Base-by-base conservation (phyloP, 139 green algal species). In the Bryopsis sp. region DNA sequence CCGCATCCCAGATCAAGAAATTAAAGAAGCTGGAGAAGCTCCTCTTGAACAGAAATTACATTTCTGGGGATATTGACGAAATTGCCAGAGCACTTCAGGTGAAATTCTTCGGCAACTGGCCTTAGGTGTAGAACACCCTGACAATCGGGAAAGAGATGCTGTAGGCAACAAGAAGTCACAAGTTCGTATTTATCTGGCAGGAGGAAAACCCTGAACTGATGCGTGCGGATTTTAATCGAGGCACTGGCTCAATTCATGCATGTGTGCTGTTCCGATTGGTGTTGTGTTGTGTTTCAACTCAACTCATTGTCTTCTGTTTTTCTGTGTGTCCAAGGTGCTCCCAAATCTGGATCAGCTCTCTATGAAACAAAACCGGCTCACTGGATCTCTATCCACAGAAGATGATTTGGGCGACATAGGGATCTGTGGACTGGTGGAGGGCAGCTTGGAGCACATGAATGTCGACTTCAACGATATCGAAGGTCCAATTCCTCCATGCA, bases 21-120 rank as follows among this genome's bases (percentile, higher is more conserved):
- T 57, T 69, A 24, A 19, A 50, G 22, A 54, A 37, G 5, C 37
- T 69, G 62, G 35, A 57, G 35, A 69, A 69, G 37, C 7, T 69
- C 19, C 8, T n/a, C 8, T 22, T 69, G 35, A 32, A n/a, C 4
- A 6, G n/a, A 3, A 69, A 69, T 35, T 4, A 4, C 11, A 35
- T 69, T 8, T 34, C 35, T 33, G 62, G 62, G 7, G 26, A 69
- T 22, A 35, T 69, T 22, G 8, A 47, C 3, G 35, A 69, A 3
- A 69, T 69, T 65, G 26, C 58, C 22, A 6, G 24, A 43, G 6
- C 28, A 31, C 24, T 65, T 11, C 6, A 61, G 50, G 50, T 61
- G 22, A n/a, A n/a, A n/a, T n/a, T n/a, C n/a, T n/a, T n/a, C 15
- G 22, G 50, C 50, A 33, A 7, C 15, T 61, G 7, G 50, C 33